Evolutionary conservation across 202 grass and related monocot species (phyloP), one percentile per base, ranked within the genome.

Genomic region (Zizania palustris): DNA sequence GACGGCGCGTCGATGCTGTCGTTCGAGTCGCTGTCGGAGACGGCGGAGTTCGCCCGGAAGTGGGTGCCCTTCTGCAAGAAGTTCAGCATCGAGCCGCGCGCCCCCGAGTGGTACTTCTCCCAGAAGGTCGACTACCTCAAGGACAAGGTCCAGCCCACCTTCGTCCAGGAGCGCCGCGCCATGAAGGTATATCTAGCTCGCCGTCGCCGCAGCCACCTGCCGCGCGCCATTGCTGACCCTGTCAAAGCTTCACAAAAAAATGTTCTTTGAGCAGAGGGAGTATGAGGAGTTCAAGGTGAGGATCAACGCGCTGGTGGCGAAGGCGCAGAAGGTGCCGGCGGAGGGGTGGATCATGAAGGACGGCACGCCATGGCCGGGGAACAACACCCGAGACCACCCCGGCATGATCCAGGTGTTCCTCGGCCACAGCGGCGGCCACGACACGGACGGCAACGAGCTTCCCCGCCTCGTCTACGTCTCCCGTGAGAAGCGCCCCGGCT

Each of bases 21-120:
- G 5, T 99, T 99, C 65, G 96, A 99, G 76, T 21, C 89, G 57
- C 83, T 99, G 68, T 95, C 96, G 15, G 96, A 93, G 80, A 88
- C 96, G 4, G 92, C 96, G 13, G 96, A 99, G 67, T 99, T 99
- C 51, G 96, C 96, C n/a, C 76, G 96, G 50, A 96, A 96, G 67
- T 99, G 96, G 96, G 96, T 99, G 78, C 96, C 96, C 1, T 99
- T 99, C 82, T 96, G 96, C 81, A 99, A 99, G 84, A 99, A 96
- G 80, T 99, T 93, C 85, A 34, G 3, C 72, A 99, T 99, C 80
- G 96, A 99, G 67, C 96, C 96, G 0, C 90, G 96, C n/a, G 96
- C 96, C 1, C 96, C 96, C 0, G 96, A 99, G 74, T 88, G 87
- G 78, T 99, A 99, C 83, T 99, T 99, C 89, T 93, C 89, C 2